These are phyloP conservation scores for Vanrija pseudolonga DNA, from an alignment of 1,284 basidiomycete genomes.

Conservation along the genomic window DNA sequence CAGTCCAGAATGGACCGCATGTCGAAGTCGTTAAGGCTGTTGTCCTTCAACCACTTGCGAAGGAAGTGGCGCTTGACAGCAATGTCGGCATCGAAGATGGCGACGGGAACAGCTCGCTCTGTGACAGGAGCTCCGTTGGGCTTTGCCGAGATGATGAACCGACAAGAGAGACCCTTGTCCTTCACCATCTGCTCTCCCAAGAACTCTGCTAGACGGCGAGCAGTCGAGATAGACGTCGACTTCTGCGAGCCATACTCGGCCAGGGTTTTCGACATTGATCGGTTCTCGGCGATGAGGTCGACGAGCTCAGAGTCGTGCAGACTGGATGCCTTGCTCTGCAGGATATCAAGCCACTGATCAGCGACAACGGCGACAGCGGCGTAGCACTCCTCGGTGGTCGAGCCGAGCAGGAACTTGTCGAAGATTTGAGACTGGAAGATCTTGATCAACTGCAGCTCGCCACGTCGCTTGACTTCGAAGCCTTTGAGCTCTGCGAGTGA, in stretches of 20 bases:
- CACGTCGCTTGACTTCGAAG: conserved; percentile 97
- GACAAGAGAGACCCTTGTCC: conserved; percentile 97
- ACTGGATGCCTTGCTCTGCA: conserved; percentile 79
- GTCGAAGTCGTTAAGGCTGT: conserved; percentile 81
- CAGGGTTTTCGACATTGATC: conserved; percentile 96
- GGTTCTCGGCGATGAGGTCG: conserved; percentile 96
- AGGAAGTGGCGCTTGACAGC: conserved; percentile 84
- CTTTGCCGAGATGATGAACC: conserved; percentile 96
- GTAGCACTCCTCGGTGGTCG: conserved; percentile 93
- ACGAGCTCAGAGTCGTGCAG: conserved; percentile 90
- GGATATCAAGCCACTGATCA: conserved; percentile 95
- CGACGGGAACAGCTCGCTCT: conserved; percentile 95
- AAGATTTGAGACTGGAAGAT: conserved; percentile 99
- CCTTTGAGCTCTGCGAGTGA: conserved; percentile 96
- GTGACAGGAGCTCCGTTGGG: conserved; percentile 93
- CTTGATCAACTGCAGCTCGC: conserved; percentile 98
- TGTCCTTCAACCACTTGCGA: conserved; percentile 95
- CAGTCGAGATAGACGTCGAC: conserved; percentile 97
- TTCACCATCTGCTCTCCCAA: conserved; percentile 98
- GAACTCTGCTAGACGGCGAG: conserved; percentile 92
- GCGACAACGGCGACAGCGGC: conserved; percentile 89
- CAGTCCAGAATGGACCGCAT: conserved; percentile 94
- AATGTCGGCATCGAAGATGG: conserved; percentile 95
- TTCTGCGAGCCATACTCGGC: conserved; percentile 96
- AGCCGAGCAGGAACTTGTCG: conserved; percentile 91